Evolutionary conservation across 2,329 filamentous ascomycete species (phyloP).

Genomic region (Tolypocladium ovalisporum): DNA sequence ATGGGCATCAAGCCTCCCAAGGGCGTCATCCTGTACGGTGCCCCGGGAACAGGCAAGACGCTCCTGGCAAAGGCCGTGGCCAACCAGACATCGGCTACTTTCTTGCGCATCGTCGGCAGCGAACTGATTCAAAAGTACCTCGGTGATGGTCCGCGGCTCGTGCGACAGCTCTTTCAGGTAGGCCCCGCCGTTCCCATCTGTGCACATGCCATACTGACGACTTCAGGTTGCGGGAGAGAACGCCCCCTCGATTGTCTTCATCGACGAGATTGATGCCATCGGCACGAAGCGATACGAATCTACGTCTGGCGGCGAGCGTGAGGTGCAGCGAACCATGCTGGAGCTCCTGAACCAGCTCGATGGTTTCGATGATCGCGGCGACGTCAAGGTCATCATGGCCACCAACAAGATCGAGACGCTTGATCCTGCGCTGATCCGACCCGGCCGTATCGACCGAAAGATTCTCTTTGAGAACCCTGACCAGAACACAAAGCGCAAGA

Average conservation of each 20-base stretch:
- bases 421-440: conserved; percentile 90
- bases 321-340: conserved; percentile 97
- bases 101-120: conserved; percentile 91
- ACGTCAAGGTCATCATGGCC: conserved; percentile 99
- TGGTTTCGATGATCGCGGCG: conserved; percentile 95
- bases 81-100: conserved; percentile 97
- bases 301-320: conserved; percentile 90
- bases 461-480: conserved; percentile 63
- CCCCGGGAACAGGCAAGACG: conserved; percentile 93
- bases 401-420: conserved; percentile 99
- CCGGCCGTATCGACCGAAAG: conserved; percentile 96
- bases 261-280: conserved; percentile 98
- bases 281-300: conserved; percentile 98
- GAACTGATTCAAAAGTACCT: conserved; percentile 98
- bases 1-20: conserved; percentile 99
- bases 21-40: conserved; percentile 97
- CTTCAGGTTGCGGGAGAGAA: conserved; percentile 82
- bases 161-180: conserved; percentile 89
- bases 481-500: conserved; percentile 93
- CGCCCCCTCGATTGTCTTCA: conserved; percentile 94
- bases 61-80: conserved; percentile 93
- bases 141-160: conserved; percentile 86
- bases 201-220: conserved; percentile 4
- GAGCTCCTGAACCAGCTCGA: conserved; percentile 97
- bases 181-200: conserved; percentile 6